Conservation (phyloP, 306 rosid species). For the Psophocarpus tetragonolobus region DNA sequence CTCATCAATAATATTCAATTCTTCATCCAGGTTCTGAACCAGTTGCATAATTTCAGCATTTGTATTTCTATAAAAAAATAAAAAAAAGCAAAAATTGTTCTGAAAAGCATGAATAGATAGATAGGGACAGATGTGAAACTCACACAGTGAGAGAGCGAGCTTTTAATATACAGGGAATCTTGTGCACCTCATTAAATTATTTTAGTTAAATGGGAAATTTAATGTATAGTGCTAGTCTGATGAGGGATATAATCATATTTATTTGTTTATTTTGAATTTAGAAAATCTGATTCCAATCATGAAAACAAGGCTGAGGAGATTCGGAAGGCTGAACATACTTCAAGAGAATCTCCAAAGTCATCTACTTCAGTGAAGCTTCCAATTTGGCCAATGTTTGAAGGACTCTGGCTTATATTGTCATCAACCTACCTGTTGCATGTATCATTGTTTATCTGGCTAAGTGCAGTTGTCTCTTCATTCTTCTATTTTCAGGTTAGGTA, state of each 20-base stretch:
- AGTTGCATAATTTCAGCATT: background rate
- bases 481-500: conserved; percentile 86
- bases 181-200: conserved; percentile 12
- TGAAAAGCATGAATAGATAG: background rate
- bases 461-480: conserved; percentile 93
- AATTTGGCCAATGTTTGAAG: conserved; percentile 78
- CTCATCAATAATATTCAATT: background rate
- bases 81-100: background rate
- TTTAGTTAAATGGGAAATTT: background rate
- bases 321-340: conserved; percentile 38
- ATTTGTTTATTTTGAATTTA: conserved; percentile 38
- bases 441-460: conserved; percentile 86
- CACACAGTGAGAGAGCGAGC: background rate
- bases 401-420: conserved; percentile 78
- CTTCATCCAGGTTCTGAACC: background rate
- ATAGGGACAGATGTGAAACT: background rate
- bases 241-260: conserved; percentile 5
- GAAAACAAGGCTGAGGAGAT: conserved; percentile 49
- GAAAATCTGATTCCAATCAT: conserved; percentile 53
- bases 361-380: conserved; percentile 58
- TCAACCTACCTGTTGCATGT: conserved; percentile 80
- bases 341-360: conserved; percentile 54
- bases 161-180: background rate
- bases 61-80: background rate
- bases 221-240: conserved; percentile 1